Conservation (phyloP, 225 moss, liverwort and hornwort species). For the Climacium dendroides region DNA sequence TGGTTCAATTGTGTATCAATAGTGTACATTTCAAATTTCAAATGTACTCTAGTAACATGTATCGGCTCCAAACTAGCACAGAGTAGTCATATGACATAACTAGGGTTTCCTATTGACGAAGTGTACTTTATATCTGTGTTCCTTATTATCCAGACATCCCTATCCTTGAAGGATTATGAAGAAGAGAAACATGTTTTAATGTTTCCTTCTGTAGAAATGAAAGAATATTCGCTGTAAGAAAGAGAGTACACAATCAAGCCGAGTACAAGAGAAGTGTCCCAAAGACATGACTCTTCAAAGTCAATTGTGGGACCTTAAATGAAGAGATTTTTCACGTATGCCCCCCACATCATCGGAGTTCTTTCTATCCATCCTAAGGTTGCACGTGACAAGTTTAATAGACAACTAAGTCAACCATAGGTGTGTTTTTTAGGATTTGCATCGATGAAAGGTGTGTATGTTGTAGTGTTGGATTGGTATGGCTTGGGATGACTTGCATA, state of each 20-base stretch:
- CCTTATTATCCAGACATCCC: accelerated
- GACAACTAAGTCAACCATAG: accelerated
- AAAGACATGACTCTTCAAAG: accelerated
- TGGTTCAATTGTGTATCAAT: not conserved
- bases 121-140: accelerated
- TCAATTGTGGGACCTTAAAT: not conserved
- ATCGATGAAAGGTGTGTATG: too few relatives aligned
- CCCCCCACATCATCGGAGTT: accelerated
- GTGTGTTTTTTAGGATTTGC: accelerated
- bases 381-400: accelerated
- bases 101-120: accelerated
- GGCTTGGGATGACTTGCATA: not conserved
- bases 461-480: not conserved
- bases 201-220: not conserved
- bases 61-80: accelerated
- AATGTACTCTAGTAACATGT: not conserved
- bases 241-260: accelerated
- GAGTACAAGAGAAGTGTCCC: not conserved
- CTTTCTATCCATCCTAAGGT: accelerated
- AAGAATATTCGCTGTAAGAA: not conserved
- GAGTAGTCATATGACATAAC: not conserved
- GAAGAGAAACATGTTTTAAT: accelerated
- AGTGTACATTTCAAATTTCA: not conserved
- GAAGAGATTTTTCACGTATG: accelerated
- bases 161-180: not conserved